Base-by-base conservation (phyloP, 257 asterid genomes). In the Solanum microdontum region DNA sequence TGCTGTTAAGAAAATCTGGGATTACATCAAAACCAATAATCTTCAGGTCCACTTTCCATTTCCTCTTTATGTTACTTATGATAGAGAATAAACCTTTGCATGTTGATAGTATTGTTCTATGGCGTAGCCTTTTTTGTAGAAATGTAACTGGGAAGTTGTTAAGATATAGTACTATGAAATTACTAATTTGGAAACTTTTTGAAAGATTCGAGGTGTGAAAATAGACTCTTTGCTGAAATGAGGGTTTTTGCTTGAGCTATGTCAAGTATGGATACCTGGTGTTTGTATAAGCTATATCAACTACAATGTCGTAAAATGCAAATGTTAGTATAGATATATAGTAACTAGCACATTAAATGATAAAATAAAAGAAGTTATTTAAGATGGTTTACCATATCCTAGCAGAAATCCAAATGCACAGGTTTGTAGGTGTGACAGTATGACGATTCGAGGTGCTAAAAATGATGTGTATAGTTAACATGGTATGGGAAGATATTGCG, bases 1-100 rank as follows among this genome's bases (percentile, higher is more conserved):
- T 12, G 93, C 93, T 30, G 90, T 91, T 21, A 91, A 89, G 77
- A 84, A 82, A 79, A 37, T 89, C 14, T 89, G 93, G 93, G 93
- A 80, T 8, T 86, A 91, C 87, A 86, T 91, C 90, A 91, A 91
- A 69, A 66, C 89, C 34, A 34, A 84, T 32, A 90, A 90, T n/a
- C 93, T 91, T 39, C 91, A 91, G 93, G 93, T 91, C 19, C 15
- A 40, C 13, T 15, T 84, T 60, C n/a, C 28, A 10, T 34, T 40
- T 75, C 32, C 24, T 58, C 2, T 68, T 11, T 24, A 19, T 84
- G 45, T 69, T 24, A 40, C 77, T 66, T 17, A 0, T 74, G 17
- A 6, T 45, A 15, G 84, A 43, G 39, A 23, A 74, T 36, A 37
- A 36, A 74, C 32, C 51, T 36, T 36, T 37, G 51, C 82, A 36